Percentiles rank a stretch among this genome's conserved stretches.
Evolutionary conservation across 2,329 filamentous ascomycete species (phyloP).

Genomic region (Thermoascus crustaceus): DNA sequence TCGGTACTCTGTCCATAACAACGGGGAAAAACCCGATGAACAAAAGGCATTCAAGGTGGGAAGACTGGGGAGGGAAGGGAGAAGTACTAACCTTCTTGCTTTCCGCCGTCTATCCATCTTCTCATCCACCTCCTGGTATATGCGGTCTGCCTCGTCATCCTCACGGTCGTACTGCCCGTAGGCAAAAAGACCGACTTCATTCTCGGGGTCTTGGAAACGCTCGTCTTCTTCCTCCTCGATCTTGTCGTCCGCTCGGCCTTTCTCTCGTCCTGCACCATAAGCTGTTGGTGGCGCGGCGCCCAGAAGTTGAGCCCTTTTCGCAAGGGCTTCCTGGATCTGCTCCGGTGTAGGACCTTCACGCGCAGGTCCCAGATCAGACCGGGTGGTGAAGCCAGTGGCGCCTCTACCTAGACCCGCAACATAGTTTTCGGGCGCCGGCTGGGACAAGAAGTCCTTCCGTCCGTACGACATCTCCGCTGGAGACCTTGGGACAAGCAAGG

Average conservation of each 20-base stretch:
- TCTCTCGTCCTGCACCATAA: conserved; percentile 65
- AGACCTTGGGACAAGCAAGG: too few species aligned
- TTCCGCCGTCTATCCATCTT: conserved; percentile 89
- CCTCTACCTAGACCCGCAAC: conserved; percentile 95
- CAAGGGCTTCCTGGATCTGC: conserved; percentile 95
- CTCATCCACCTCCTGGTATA: conserved; percentile 93
- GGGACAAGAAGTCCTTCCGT: conserved; percentile 78
- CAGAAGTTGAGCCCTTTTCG: conserved; percentile 81
- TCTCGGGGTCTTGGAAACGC: conserved; percentile 91
- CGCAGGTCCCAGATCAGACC: conserved; percentile 91
- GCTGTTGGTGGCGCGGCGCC: conserved; percentile 63
- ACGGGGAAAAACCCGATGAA: conserved; percentile 59
- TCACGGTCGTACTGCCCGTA: conserved; percentile 95
- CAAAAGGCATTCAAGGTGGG: conserved; percentile 42
- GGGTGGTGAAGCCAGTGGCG: conserved; percentile 94
- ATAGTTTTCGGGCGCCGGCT: conserved; percentile 77
- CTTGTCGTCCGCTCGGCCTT: conserved; percentile 54
- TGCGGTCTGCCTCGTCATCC: conserved; percentile 93
- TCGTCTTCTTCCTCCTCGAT: conserved; percentile 69
- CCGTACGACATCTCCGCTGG: conserved; percentile 47
- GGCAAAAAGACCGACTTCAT: conserved; percentile 91
- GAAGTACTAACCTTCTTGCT: conserved; percentile 67
- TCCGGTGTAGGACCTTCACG: conserved; percentile 93
- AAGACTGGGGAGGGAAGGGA: conserved; percentile 13
- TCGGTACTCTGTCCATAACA: conserved; percentile 71